Evolutionary conservation across 257 asterid species (phyloP).

Genomic region (Nyctanthes arbortristis): DNA sequence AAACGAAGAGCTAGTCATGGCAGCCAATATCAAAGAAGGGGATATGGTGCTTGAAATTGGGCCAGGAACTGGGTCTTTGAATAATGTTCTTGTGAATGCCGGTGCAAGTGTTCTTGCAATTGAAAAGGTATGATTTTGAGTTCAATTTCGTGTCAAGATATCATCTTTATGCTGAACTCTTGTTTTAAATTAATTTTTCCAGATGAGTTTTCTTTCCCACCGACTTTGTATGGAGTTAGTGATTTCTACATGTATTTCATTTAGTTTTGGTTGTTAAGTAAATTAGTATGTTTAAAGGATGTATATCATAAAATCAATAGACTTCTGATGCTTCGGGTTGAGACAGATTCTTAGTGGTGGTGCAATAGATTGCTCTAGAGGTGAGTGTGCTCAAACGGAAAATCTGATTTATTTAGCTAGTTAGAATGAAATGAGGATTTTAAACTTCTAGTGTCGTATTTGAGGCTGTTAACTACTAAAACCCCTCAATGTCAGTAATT

Average conservation of each 20-base stretch:
- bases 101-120: conserved; percentile 94
- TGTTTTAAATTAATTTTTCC: no score
- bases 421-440: neutral
- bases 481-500: no score
- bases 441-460: neutral
- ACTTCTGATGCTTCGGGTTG: neutral
- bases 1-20: conserved; percentile 71
- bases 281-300: no score
- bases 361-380: neutral
- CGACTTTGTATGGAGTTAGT: no score
- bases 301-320: no score
- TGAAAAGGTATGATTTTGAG: conserved; percentile 66
- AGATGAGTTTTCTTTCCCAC: no score
- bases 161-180: no score
- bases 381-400: neutral
- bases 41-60: conserved; percentile 93
- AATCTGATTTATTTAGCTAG: neutral
- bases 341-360: neutral
- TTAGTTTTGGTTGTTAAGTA: neutral
- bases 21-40: conserved; percentile 77
- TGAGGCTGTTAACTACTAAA: neutral
- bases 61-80: conserved; percentile 97
- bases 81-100: conserved; percentile 72
- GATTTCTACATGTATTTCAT: no score
- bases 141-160: neutral